phyloP scores from a whole-genome alignment of 1,139 yeast species.

The Hyphopichia khmerensis region DNA sequence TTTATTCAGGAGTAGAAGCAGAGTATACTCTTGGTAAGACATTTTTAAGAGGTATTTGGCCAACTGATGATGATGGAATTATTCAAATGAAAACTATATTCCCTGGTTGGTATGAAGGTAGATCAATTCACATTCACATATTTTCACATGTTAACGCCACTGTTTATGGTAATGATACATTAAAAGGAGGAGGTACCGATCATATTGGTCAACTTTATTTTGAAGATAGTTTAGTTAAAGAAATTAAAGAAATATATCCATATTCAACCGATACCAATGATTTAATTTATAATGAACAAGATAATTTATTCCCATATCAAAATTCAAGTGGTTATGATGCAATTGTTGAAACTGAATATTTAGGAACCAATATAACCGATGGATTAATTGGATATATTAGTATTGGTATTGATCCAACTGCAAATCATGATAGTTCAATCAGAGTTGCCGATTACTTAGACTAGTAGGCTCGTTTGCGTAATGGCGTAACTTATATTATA shows the following conservation, averaged over 20 bases:
- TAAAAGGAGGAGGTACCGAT: conserved; percentile 3
- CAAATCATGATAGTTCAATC: conserved; percentile 4
- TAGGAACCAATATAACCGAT: conserved; percentile 4
- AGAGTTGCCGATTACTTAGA: background rate
- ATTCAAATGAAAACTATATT: conserved; percentile 4
- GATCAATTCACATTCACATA: conserved; percentile 5
- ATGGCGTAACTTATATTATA: too few species aligned
- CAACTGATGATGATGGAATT: conserved; percentile 2
- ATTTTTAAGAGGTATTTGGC: conserved; percentile 3
- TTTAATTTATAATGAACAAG: conserved; percentile 1
- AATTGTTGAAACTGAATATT: conserved; percentile 1
- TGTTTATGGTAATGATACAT: background rate
- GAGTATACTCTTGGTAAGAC: conserved; percentile 2
- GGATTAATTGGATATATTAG: conserved; percentile 5
- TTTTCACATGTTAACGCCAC: conserved; percentile 5
- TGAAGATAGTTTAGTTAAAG: conserved; percentile 4
- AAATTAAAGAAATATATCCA: conserved; percentile 1
- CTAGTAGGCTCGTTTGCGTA: too few species aligned
- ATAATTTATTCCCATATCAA: conserved; percentile 2
- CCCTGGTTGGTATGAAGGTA: conserved; percentile 6
- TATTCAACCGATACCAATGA: background rate
- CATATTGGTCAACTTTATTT: conserved; percentile 6
- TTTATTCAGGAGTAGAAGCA: conserved; percentile 4
- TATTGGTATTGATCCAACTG: conserved; percentile 3
- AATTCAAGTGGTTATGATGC: conserved; percentile 6